Evolutionary conservation across 176 grass and related monocot species (phyloP).

Genomic region (Calamus simplicifolius): DNA sequence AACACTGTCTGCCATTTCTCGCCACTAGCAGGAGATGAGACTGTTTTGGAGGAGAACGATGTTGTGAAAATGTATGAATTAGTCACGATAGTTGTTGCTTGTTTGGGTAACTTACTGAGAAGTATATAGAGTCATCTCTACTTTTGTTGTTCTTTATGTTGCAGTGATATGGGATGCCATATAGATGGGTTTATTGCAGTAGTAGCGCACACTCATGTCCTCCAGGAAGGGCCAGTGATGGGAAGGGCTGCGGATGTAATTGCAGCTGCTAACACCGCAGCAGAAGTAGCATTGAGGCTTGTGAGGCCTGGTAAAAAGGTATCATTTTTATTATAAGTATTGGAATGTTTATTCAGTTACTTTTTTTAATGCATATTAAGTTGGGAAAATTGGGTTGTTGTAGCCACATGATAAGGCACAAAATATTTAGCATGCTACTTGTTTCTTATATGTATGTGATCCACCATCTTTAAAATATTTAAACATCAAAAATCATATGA

Average conservation of each 20-base stretch:
- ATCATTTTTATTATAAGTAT: neutral
- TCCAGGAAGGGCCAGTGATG: constrained; percentile 54
- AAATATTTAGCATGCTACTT: no score
- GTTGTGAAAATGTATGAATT: constrained; percentile 93
- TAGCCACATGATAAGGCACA: no score
- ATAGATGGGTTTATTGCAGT: constrained; percentile 99
- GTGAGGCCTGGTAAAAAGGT: constrained; percentile 98
- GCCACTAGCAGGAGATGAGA: constrained; percentile 72
- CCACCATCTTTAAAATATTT: no score
- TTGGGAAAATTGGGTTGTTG: no score
- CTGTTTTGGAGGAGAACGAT: constrained; percentile 73
- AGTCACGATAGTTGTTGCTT: neutral
- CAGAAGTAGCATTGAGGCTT: constrained; percentile 85
- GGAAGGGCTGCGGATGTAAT: constrained; percentile 87
- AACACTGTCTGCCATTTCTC: constrained; percentile 95
- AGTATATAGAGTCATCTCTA: neutral
- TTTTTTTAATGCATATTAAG: no score
- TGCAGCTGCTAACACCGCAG: constrained; percentile 83
- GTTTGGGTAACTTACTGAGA: neutral
- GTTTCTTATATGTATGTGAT: no score
- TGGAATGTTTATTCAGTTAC: no score
- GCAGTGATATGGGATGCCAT: constrained; percentile 91
- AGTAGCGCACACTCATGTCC: constrained; percentile 85
- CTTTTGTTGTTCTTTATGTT: constrained; percentile 9
- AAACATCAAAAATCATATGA: no score